These are phyloP conservation scores for Suhomyces terraborum DNA, from an alignment of 1,139 yeast species.

Conservation along the genomic window DNA sequence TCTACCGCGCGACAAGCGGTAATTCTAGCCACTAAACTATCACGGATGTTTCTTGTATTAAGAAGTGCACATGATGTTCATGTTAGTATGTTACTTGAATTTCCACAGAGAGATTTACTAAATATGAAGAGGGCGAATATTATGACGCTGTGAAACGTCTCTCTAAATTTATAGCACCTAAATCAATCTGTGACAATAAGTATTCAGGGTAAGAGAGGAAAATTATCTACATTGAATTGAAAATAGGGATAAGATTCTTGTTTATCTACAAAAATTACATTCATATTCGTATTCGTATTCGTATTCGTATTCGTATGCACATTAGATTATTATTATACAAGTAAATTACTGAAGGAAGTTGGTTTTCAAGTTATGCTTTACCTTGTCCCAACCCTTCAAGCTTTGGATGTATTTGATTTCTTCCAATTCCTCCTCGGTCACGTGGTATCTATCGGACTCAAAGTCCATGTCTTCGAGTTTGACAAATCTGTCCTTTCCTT, in stretches of 20 bases:
- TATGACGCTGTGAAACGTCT: neutral
- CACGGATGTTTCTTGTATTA: constrained; percentile 29
- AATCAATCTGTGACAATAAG: too few species aligned
- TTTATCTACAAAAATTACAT: neutral
- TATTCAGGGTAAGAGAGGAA: too few species aligned
- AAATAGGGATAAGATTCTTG: too few species aligned
- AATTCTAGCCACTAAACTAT: constrained; percentile 52
- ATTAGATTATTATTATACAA: constrained; percentile 5
- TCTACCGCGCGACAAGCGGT: constrained; percentile 61
- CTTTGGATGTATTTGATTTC: constrained; percentile 40
- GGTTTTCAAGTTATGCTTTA: constrained; percentile 33
- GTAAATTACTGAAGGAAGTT: constrained; percentile 4
- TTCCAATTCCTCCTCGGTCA: constrained; percentile 49
- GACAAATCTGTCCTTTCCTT: constrained; percentile 50
- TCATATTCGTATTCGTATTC: neutral
- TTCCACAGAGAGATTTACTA: neutral
- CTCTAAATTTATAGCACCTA: too few species aligned
- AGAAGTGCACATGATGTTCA: neutral
- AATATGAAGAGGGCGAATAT: too few species aligned
- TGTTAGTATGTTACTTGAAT: neutral
- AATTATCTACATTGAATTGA: too few species aligned
- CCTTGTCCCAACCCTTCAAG: constrained; percentile 50
- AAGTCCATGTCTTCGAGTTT: constrained; percentile 60
- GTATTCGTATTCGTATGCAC: constrained; percentile 1
- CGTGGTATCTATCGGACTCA: constrained; percentile 57